A percentile compares a stretch with the other conserved stretches of the same genome.
These are phyloP conservation scores for Medakamo hakoo DNA, from an alignment of 139 green algal genomes.

Conservation along the genomic window DNA sequence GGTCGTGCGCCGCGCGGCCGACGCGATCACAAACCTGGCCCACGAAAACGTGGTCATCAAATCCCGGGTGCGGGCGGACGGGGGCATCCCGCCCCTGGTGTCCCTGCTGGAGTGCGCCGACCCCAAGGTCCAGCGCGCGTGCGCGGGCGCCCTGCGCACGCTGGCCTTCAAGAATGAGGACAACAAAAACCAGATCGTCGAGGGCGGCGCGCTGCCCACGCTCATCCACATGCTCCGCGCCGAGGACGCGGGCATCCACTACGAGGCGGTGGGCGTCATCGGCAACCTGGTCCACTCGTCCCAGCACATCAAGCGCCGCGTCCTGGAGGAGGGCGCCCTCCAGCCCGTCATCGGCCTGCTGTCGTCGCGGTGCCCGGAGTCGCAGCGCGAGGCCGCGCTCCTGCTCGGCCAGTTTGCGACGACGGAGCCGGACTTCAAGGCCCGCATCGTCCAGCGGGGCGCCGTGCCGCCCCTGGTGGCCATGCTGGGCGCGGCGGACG, in stretches of 20 bases:
- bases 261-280: conserved; percentile 96
- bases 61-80: conserved; percentile 60
- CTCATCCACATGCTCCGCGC: conserved; percentile 91
- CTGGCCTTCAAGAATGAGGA: conserved; percentile 98
- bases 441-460: conserved; percentile 83
- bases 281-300: conserved; percentile 94
- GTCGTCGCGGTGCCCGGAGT: conserved; percentile 63
- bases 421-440: conserved; percentile 60
- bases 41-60: conserved; percentile 94
- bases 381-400: conserved; percentile 84
- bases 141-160: conserved; percentile 72
- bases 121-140: conserved; percentile 73
- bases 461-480: conserved; percentile 80
- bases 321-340: conserved; percentile 75
- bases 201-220: conserved; percentile 67
- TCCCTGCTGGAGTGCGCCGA: conserved; percentile 66
- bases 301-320: conserved; percentile 50
- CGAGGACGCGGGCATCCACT: conserved; percentile 81
- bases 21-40: conserved; percentile 91
- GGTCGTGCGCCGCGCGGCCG: conserved; percentile 64
- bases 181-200: conserved; percentile 96
- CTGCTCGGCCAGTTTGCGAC: conserved; percentile 96
- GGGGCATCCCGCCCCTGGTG: conserved; percentile 84
- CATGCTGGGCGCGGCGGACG: conserved; percentile 69
- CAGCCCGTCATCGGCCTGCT: conserved; percentile 94